These are phyloP conservation scores for Crepidotus variabilis DNA, from an alignment of 768 basidiomycete genomes.

Conservation along the genomic window DNA sequence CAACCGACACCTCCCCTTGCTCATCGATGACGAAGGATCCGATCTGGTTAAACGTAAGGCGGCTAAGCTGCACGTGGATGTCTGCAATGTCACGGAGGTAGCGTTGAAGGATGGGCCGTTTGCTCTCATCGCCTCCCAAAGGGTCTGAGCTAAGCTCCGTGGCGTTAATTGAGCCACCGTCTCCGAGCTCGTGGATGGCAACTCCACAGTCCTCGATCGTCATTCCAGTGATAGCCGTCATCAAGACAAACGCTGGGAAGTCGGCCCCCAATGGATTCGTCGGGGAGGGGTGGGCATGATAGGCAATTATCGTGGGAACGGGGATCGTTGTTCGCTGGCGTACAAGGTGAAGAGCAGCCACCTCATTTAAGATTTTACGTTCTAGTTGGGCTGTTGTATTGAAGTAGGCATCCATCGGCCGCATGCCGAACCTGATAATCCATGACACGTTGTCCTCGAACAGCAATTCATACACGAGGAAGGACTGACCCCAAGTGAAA, in stretches of 20 bases:
- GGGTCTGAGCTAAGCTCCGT: conserved; percentile 22
- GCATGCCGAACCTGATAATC: conserved; percentile 39
- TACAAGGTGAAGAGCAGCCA: conserved; percentile 37
- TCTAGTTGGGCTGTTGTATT: conserved; percentile 39
- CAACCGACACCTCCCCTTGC: conserved; percentile 30
- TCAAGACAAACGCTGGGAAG: conserved; percentile 38
- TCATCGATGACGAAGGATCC: conserved; percentile 34
- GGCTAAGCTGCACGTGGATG: conserved; percentile 36
- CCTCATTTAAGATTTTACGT: conserved; percentile 41
- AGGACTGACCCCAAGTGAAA: conserved; percentile 40
- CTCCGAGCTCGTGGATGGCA: conserved; percentile 28
- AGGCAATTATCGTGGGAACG: conserved; percentile 34
- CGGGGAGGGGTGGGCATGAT: conserved; percentile 29
- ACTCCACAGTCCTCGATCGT: conserved; percentile 40
- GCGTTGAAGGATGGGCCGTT: conserved; percentile 30
- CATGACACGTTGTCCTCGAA: conserved; percentile 31
- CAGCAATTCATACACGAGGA: conserved; percentile 34
- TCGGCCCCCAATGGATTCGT: conserved; percentile 32
- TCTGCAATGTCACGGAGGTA: conserved; percentile 38
- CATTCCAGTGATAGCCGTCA: conserved; percentile 35
- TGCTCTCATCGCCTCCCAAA: conserved; percentile 29
- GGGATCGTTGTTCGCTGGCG: conserved; percentile 37
- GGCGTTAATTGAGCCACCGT: conserved; percentile 13
- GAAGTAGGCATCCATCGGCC: conserved; percentile 36
- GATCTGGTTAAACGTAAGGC: conserved; percentile 35